Base-by-base conservation (phyloP, 2,329 filamentous ascomycete genomes). In the Colletotrichum sp. region DNA sequence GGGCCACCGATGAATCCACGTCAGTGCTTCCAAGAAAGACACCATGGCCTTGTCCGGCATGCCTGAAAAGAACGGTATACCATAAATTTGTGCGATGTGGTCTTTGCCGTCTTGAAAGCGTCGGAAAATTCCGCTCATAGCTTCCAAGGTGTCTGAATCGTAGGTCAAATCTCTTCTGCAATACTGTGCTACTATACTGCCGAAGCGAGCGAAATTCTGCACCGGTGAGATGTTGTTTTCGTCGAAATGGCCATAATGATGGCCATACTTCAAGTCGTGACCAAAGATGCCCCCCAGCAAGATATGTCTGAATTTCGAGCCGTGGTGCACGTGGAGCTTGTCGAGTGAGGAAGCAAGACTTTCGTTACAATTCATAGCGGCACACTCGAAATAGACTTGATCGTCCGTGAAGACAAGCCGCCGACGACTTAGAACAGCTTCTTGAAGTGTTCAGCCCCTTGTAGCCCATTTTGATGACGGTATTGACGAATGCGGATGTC, bases 371-470 rank as follows among this genome's bases (percentile, higher is more conserved):
- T 82, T 80, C 84, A 85, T 85, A 63, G 83, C 83, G 30, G 79
- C 83, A 36, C 85, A 86, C 32, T 86, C 83, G 80, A 84, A 86
- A 71, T 85, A 86, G 80, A 84, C 84, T 71, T 86, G 84, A 44
- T 83, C 78, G 15, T 84, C 81, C 4, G 85, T 86, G 34, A 86
- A 86, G 36, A 86, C 79, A 12, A 86, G 81, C 5, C 84, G 81
- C 10, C 85, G 82, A 9, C 83, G 79, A 6, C 84, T 81, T 4
- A 86, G 77, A 1, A 86, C 78, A 2, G 82, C 84, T 74, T 86
- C 85, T 68, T 86, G 85, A 64, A 85, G 86, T 0, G 85, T 86
- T 84, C 85, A 86, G 6, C 81, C 85, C n/a, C 85, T 79, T 2
- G 81, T 81, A 15, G 80, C 83, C 85, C 85, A 86, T 2, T 76